phyloP scores from a whole-genome alignment of 805 yeast genomes.

The Saccharomycopsis fibuligera region DNA sequence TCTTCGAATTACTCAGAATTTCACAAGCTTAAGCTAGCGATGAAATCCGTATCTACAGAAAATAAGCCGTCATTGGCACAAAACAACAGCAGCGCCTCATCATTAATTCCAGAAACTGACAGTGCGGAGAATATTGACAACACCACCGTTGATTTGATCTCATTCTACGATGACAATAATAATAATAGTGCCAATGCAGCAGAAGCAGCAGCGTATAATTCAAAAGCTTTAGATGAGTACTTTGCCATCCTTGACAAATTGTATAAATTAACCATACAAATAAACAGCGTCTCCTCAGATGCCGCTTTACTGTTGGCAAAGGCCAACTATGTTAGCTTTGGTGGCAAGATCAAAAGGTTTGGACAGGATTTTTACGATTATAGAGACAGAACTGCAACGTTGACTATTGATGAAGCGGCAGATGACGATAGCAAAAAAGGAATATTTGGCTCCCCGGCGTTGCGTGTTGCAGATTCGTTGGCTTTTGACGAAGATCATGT shows the following conservation, averaged over 20 bases:
- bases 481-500: neutral
- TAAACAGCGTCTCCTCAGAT: conserved; percentile 8
- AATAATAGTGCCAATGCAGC: neutral
- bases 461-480: too few relatives aligned
- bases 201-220: neutral
- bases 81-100: too few relatives aligned
- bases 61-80: too few relatives aligned
- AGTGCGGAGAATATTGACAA: too few relatives aligned
- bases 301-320: conserved; percentile 10
- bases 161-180: too few relatives aligned
- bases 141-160: too few relatives aligned
- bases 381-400: conserved; percentile 9
- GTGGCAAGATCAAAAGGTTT: conserved; percentile 10
- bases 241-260: conserved; percentile 10
- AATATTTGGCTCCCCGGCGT: too few relatives aligned
- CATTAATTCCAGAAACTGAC: too few relatives aligned
- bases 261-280: conserved; percentile 12
- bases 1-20: too few relatives aligned
- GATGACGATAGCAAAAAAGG: neutral
- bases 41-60: too few relatives aligned
- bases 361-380: conserved; percentile 17
- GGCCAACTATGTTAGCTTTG: conserved; percentile 10
- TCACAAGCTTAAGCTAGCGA: too few relatives aligned
- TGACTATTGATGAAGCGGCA: neutral
- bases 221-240: conserved; percentile 1